phyloP scores from a whole-genome alignment of 2,329 filamentous ascomycete genomes.

The Exophiala alcalophila region DNA sequence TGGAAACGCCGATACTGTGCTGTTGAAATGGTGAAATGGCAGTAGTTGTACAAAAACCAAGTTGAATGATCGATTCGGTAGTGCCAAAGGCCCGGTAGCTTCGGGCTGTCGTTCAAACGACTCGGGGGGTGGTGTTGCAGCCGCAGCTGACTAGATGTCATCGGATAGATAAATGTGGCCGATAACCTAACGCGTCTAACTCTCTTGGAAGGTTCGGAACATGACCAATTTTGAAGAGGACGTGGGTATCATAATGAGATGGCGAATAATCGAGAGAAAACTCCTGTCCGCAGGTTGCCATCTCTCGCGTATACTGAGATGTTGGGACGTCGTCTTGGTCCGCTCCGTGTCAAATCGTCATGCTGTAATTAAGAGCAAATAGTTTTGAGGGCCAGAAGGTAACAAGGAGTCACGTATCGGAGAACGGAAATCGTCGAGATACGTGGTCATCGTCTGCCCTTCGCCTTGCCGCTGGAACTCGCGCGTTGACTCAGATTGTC shows the following conservation, averaged over 20 bases:
- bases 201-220: too few species aligned
- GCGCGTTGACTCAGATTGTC: constrained; percentile 44
- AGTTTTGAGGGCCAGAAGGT: neutral
- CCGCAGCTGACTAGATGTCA: too few species aligned
- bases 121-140: too few species aligned
- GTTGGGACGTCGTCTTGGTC: neutral
- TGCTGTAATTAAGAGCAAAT: constrained; percentile 8
- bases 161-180: too few species aligned
- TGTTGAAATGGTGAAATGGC: too few species aligned
- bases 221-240: constrained; percentile 4
- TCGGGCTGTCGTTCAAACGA: too few species aligned
- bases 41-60: too few species aligned
- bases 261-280: constrained; percentile 10
- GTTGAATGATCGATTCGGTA: too few species aligned
- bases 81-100: too few species aligned
- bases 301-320: constrained; percentile 13
- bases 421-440: constrained; percentile 13
- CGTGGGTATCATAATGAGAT: constrained; percentile 20
- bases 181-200: too few species aligned
- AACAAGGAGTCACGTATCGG: too few species aligned
- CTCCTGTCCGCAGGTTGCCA: neutral
- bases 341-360: constrained; percentile 2
- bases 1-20: too few species aligned
- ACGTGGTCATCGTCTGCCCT: constrained; percentile 26
- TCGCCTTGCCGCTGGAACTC: constrained; percentile 26